Percentiles rank a stretch among this genome's conserved stretches.
Conservation (phyloP, 495 filamentous ascomycete species). For the Penicillium lividum region DNA sequence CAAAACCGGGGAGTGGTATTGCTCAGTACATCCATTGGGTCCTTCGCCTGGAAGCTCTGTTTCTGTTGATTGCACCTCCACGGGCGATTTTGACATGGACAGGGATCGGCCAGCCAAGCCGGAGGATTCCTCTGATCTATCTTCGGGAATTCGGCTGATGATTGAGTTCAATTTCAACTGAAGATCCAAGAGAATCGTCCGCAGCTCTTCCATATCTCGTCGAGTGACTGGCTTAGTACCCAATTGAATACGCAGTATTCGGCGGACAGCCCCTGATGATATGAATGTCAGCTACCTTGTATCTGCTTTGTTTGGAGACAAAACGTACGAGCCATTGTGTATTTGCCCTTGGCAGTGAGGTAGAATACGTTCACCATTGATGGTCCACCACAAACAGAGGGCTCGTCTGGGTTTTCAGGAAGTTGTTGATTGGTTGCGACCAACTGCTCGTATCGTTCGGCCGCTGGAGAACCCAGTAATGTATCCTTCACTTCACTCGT, state of each 20-base stretch:
- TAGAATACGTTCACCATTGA: slow-evolving; percentile 53
- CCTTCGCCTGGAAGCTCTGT: slow-evolving; percentile 41
- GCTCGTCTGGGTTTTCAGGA: slow-evolving; percentile 47
- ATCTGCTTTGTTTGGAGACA: background rate
- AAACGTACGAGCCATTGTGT: slow-evolving; percentile 48
- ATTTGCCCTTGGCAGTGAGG: slow-evolving; percentile 47
- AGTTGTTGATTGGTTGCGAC: slow-evolving; percentile 34
- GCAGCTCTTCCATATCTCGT: slow-evolving; percentile 47
- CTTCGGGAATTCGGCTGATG: slow-evolving; percentile 41
- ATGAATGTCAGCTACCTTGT: slow-evolving; percentile 14
- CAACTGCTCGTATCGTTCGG: slow-evolving; percentile 39
- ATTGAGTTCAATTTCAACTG: slow-evolving; percentile 48
- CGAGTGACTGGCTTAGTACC: slow-evolving; percentile 47
- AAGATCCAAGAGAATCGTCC: slow-evolving; percentile 46
- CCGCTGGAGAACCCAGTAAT: slow-evolving; percentile 39
- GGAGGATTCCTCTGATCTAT: slow-evolving; percentile 15
- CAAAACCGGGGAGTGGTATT: slow-evolving; percentile 47
- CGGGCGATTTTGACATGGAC: slow-evolving; percentile 37
- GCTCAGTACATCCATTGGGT: slow-evolving; percentile 39
- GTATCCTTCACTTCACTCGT: slow-evolving; percentile 50
- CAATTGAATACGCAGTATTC: slow-evolving; percentile 47
- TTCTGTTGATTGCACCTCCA: slow-evolving; percentile 28
- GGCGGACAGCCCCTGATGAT: slow-evolving; percentile 41
- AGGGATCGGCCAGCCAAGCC: slow-evolving; percentile 22
- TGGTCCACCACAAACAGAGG: slow-evolving; percentile 43